Evolutionary conservation across 805 yeast genomes (phyloP), one percentile per base, ranked within the genome.

Genomic region (Candida anglica): DNA sequence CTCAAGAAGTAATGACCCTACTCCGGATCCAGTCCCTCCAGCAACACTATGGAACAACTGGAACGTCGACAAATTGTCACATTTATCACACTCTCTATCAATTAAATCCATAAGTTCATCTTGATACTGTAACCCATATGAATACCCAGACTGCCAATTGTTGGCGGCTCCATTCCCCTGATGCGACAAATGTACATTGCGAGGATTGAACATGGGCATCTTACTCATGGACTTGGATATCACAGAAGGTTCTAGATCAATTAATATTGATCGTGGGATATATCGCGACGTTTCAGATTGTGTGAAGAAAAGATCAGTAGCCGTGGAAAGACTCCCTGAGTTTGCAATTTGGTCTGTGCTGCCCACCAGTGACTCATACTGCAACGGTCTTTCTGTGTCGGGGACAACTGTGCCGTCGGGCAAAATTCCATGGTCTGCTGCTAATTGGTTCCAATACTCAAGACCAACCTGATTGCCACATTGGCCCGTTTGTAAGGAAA

Each of bases 21-120:
- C 76, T 3, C 99, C 98, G 0, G 96, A 85, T 0, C 99, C 99
- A 0, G 98, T 93, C 25, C 99, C 99, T 23, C 99, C 99, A 0
- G 97, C 98, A 4, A 93, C 95, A 3, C 96, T 84, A 59, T 93
- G 98, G 33, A 89, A 58, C 43, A 93, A 62, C 65, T 88, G 95
- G 56, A 93, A 93, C 4, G 94, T 95, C 43, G 89, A 93, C 34
- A 88, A 63, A 36, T 82, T 82, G 42, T 94, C 98, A 44, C 95
- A 81, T 20, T 84, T 80, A 51, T 93, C 99, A 26, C 88, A 71
- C 48, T 93, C 97, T 36, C 93, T 72, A 50, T 88, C 96, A 17
- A 93, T 71, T 73, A 88, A 77, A 47, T 87, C 91, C 36, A 85
- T 45, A 25, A 94, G 65, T n/a, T 77, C 79, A 32, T 87, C 96